Base-by-base conservation (phyloP, 1,284 basidiomycete genomes). In the Chiua sp. region DNA sequence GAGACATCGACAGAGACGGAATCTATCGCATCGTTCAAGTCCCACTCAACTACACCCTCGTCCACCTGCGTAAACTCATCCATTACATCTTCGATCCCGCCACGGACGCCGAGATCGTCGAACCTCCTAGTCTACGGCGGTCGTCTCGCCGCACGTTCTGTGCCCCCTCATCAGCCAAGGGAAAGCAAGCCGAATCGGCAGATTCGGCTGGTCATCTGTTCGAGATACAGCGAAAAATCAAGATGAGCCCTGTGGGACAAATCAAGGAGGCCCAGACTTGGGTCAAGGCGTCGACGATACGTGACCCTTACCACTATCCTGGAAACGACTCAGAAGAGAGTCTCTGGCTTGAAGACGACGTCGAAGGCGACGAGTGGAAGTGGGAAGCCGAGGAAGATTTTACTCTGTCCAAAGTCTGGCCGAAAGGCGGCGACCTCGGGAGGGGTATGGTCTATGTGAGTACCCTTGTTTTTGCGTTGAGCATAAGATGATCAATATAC, bases 351-450 rank as follows among this genome's bases (percentile, higher is more conserved):
- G 64, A 73, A 6, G 67, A 65, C 16, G 63, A 69, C 0, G 64
- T 58, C 11, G 55, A 50, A 39, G 65, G 64, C 2, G 63, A 73
- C 7, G 74, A 69, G 16, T 87, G 85, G 81, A 79, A 76, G 48
- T 89, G 87, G 87, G 81, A 85, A 59, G 80, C 83, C 3, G 88
- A 90, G 67, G 87, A 88, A 65, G 87, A 88, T 61, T 81, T 82
- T 55, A 82, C 81, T 0, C 68, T 90, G 18, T 77, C 69, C 7
- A 82, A 85, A 65, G 82, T 82, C 3, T 90, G 87, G 86, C 78
- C 82, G 0, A 75, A 76, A 7, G 82, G 83, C 0, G 75, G 79
- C 3, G 79, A 83, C 56, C 66, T 80, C 4, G 65, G 74, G 12
- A 76, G 77, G 51, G 88, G 79, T 2, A 82, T 91, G 47, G 72